Conservation (phyloP, 2,329 filamentous ascomycete genomes). For the Trichophyton rubrum region DNA sequence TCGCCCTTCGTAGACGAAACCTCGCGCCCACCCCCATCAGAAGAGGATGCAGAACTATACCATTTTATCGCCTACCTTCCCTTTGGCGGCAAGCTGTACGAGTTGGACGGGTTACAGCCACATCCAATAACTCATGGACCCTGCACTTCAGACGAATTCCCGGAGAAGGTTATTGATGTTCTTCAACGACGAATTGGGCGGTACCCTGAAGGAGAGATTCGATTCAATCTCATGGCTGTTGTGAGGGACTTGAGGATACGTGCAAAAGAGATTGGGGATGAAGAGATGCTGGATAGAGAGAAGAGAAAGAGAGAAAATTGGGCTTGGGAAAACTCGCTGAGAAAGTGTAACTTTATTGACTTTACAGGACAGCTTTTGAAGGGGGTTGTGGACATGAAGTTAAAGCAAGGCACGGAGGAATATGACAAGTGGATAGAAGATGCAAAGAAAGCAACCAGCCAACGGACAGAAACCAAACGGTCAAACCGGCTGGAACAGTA, state of each 20-base stretch:
- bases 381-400: conserved; percentile 64
- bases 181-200: conserved; percentile 69
- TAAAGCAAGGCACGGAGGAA: conserved; percentile 45
- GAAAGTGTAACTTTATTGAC: conserved; percentile 90
- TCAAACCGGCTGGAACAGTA: neutral
- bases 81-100: conserved; percentile 69
- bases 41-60: conserved; percentile 71
- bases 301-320: conserved; percentile 73
- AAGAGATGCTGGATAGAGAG: conserved; percentile 64
- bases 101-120: conserved; percentile 88
- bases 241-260: conserved; percentile 67
- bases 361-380: conserved; percentile 86
- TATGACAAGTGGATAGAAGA: conserved; percentile 78
- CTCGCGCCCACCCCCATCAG: conserved; percentile 53
- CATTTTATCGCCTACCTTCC: conserved; percentile 95
- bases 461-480: conserved; percentile 27
- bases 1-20: conserved; percentile 93
- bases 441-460: conserved; percentile 33
- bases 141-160: conserved; percentile 53
- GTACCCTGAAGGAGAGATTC: conserved; percentile 77
- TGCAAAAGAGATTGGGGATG: conserved; percentile 71
- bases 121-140: conserved; percentile 79
- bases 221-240: conserved; percentile 92
- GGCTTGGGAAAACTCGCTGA: conserved; percentile 88
- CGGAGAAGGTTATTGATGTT: conserved; percentile 71